These are phyloP conservation scores for Panicum hallii DNA, from an alignment of 202 grass and related monocot genomes.

Conservation along the genomic window DNA sequence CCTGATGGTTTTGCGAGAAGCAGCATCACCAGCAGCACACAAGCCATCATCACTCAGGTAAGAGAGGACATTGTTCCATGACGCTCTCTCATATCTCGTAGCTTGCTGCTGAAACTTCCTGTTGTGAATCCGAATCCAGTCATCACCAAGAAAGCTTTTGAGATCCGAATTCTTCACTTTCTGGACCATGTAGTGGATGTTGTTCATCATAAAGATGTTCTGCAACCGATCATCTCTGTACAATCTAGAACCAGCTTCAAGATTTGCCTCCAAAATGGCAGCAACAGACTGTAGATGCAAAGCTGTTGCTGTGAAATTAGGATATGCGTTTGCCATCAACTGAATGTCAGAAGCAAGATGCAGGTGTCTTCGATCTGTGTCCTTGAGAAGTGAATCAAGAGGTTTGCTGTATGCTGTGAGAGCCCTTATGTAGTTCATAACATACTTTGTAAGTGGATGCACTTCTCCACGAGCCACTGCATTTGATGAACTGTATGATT, in stretches of 20 bases:
- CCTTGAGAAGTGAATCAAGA: constrained; percentile 80
- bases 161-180: constrained; percentile 94
- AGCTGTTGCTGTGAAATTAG: constrained; percentile 50
- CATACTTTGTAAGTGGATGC: constrained; percentile 93
- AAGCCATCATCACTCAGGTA: constrained; percentile 79
- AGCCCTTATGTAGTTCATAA: constrained; percentile 94
- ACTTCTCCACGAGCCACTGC: constrained; percentile 60
- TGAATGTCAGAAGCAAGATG: constrained; percentile 52
- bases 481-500: constrained; percentile 71
- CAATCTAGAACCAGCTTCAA: constrained; percentile 67
- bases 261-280: constrained; percentile 68
- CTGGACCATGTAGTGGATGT: constrained; percentile 92
- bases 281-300: constrained; percentile 57
- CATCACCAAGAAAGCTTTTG: constrained; percentile 78
- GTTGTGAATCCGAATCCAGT: constrained; percentile 85
- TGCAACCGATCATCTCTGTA: constrained; percentile 69
- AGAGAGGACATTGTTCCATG: constrained; percentile 78
- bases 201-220: constrained; percentile 95
- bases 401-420: constrained; percentile 74
- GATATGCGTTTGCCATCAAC: constrained; percentile 21
- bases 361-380: constrained; percentile 42
- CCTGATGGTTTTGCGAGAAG: constrained; percentile 68
- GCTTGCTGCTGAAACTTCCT: constrained; percentile 74
- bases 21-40: constrained; percentile 48
- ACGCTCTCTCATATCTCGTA: constrained; percentile 71